Conservation (phyloP, 2,329 filamentous ascomycete species). For the Beauveria caledonica region DNA sequence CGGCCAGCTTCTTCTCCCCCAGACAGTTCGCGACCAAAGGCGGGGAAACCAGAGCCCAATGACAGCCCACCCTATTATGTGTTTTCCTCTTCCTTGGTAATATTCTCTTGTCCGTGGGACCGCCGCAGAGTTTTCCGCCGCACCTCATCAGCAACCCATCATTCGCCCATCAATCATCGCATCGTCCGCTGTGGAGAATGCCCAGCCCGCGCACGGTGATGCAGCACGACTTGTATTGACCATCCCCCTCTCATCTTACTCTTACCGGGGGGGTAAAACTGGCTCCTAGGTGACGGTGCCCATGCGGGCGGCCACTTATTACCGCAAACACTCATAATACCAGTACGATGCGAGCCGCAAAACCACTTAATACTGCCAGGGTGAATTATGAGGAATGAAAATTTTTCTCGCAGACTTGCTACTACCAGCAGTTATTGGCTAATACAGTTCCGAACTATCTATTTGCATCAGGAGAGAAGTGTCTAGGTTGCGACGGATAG, state of each 20-base stretch:
- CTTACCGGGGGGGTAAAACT: neutral
- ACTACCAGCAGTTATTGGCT: neutral
- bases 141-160: neutral
- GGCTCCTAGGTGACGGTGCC: neutral
- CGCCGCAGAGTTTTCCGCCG: neutral
- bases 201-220: slow-evolving; percentile 4
- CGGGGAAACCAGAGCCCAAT: slow-evolving; percentile 1
- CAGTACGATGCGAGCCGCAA: neutral
- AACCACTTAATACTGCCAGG: neutral
- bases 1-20: neutral
- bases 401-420: neutral
- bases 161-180: neutral
- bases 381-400: neutral
- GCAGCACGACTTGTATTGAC: neutral
- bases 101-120: neutral
- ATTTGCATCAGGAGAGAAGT: neutral
- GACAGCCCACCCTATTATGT: neutral
- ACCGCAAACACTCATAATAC: neutral
- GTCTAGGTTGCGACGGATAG: neutral
- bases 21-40: neutral
- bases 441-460: neutral
- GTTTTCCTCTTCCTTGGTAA: neutral
- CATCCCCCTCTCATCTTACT: slow-evolving; percentile 5
- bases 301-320: neutral
- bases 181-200: neutral